phyloP scores from a whole-genome alignment of 139 green algal species.

The Volvox reticuliferus region DNA sequence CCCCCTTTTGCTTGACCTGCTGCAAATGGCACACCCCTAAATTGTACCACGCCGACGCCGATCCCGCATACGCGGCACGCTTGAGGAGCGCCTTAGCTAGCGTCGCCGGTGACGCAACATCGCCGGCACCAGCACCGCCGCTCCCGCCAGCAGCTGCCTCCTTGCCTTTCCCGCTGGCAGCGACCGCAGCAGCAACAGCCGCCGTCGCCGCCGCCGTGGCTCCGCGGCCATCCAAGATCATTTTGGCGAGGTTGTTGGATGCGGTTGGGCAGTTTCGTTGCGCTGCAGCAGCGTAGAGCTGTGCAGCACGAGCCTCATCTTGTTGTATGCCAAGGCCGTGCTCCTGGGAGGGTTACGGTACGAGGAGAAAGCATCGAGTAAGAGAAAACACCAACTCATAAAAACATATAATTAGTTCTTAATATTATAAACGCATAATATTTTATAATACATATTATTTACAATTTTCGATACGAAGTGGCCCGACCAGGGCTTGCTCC shows the following conservation, averaged over 20 bases:
- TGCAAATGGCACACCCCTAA: conserved; percentile 32
- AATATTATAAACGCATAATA: too few species aligned
- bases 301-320: conserved; percentile 13
- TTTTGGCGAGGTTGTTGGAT: conserved; percentile 50
- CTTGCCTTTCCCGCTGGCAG: too few species aligned
- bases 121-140: background rate
- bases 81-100: conserved; percentile 15
- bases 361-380: too few species aligned
- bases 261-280: conserved; percentile 44
- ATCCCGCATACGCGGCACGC: background rate
- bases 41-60: conserved; percentile 19
- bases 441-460: too few species aligned
- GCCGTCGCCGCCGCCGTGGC: background rate
- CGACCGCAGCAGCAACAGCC: background rate
- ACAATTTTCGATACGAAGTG: too few species aligned
- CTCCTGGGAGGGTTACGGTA: conserved; percentile 2
- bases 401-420: too few species aligned
- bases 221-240: conserved; percentile 43
- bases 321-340: conserved; percentile 18
- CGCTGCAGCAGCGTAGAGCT: conserved; percentile 41
- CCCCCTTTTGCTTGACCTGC: background rate
- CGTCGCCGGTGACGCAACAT: background rate
- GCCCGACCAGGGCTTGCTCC: too few species aligned
- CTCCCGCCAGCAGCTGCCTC: too few species aligned
- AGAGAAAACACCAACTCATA: too few species aligned